phyloP scores from a whole-genome alignment of 768 basidiomycete species.

The Hericium coralloides region DNA sequence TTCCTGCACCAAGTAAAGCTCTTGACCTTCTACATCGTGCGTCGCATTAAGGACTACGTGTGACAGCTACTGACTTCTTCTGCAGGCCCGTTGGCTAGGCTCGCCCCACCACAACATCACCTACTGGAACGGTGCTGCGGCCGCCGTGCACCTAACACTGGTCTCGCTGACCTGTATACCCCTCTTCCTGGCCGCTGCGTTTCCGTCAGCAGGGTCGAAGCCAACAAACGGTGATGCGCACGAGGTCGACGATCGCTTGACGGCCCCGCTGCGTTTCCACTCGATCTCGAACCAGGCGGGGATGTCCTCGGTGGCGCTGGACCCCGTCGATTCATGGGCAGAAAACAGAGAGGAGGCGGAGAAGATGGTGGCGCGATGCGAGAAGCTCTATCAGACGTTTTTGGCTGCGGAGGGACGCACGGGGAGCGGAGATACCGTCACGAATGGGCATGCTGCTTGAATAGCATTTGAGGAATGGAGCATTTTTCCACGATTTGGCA shows the following conservation, averaged over 20 bases:
- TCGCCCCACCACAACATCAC: slow-evolving; percentile 58
- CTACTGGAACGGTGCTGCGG: slow-evolving; percentile 56
- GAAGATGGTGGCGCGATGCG: slow-evolving; percentile 45
- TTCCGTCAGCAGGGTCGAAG: not conserved
- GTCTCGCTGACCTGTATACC: slow-evolving; percentile 44
- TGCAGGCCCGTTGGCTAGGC: slow-evolving; percentile 60
- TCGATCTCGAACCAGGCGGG: slow-evolving; percentile 54
- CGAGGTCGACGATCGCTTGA: slow-evolving; percentile 6
- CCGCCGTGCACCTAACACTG: slow-evolving; percentile 60
- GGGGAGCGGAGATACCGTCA: not conserved
- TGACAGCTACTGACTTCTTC: slow-evolving; percentile 3
- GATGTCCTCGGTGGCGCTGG: slow-evolving; percentile 37
- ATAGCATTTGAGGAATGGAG: no score
- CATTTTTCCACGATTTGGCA: not conserved
- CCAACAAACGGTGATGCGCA: not conserved
- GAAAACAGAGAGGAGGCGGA: slow-evolving; percentile 37
- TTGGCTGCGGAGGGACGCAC: slow-evolving; percentile 21
- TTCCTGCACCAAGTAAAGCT: slow-evolving; percentile 41
- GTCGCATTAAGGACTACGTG: slow-evolving; percentile 18
- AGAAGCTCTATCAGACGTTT: slow-evolving; percentile 38
- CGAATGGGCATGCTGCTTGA: not conserved
- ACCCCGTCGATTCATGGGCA: slow-evolving; percentile 42
- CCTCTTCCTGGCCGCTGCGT: slow-evolving; percentile 11
- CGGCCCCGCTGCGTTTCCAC: slow-evolving; percentile 34
- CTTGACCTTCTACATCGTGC: slow-evolving; percentile 53